Evolutionary conservation across 352 stramenopile genomes (phyloP).

Genomic region (Phytophthora citricola): DNA sequence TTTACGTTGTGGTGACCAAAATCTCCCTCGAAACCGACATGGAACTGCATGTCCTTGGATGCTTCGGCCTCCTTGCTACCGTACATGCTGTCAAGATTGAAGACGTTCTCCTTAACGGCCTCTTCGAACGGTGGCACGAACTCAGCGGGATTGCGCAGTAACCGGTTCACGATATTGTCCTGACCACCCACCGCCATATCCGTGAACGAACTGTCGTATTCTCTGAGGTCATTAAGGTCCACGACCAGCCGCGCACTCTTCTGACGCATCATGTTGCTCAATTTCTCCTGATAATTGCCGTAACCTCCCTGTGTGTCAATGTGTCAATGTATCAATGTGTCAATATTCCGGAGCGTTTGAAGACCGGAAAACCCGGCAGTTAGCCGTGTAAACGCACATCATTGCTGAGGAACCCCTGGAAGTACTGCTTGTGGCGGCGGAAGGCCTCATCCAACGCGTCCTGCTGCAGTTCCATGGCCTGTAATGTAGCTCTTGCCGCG

Average conservation of each 20-base stretch:
- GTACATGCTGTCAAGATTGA: constrained; percentile 85
- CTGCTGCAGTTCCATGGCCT: constrained; percentile 82
- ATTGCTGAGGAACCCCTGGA: constrained; percentile 82
- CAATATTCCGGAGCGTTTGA: background rate
- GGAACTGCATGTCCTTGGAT: constrained; percentile 81
- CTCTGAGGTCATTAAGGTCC: constrained; percentile 91
- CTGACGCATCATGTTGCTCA: constrained; percentile 84
- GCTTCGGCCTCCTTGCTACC: constrained; percentile 76
- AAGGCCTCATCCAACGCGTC: constrained; percentile 87
- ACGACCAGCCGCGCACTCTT: constrained; percentile 81
- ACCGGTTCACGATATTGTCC: constrained; percentile 81
- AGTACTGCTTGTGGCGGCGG: constrained; percentile 90
- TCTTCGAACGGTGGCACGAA: constrained; percentile 87
- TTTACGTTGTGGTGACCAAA: constrained; percentile 94
- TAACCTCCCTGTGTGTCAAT: constrained; percentile 60
- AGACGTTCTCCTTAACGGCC: constrained; percentile 80
- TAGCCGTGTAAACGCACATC: constrained; percentile 51
- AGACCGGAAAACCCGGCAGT: background rate
- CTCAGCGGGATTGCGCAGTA: constrained; percentile 82
- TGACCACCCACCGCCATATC: constrained; percentile 56
- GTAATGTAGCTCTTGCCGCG: constrained; percentile 19
- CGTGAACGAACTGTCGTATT: constrained; percentile 90
- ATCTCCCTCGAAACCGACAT: constrained; percentile 93
- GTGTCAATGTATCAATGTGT: constrained; percentile 11
- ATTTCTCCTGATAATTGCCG: constrained; percentile 82